Conservation (phyloP, 2,329 filamentous ascomycete genomes). For the Pseudogymnoascus sp. region DNA sequence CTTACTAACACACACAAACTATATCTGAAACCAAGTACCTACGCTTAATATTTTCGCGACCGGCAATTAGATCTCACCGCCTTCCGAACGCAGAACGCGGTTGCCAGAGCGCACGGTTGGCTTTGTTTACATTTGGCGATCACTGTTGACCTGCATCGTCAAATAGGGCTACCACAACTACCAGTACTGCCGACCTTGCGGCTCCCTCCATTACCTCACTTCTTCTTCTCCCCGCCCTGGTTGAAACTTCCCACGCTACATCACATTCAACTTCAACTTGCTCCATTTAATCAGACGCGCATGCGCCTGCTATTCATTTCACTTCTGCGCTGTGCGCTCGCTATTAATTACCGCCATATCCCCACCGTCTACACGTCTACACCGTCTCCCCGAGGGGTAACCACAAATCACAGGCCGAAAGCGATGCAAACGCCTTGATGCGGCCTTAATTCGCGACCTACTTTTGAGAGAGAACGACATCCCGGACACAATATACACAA, state of each 20-base stretch:
- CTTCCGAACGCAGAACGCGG: neutral
- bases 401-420: neutral
- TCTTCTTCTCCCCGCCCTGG: neutral
- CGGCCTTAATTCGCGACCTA: constrained; percentile 8
- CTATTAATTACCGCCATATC: neutral
- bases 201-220: constrained; percentile 1
- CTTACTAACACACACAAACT: neutral
- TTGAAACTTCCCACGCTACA: neutral
- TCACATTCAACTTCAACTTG: neutral
- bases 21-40: neutral
- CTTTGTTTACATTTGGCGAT: constrained; percentile 5
- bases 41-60: neutral
- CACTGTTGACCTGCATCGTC: constrained; percentile 5
- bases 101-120: constrained; percentile 7
- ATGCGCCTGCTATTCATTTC: neutral
- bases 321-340: constrained; percentile 10
- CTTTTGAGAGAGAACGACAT: neutral
- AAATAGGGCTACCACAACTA: constrained; percentile 1
- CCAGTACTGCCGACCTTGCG: neutral
- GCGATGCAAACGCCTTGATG: constrained; percentile 15
- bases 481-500: neutral
- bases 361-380: constrained; percentile 4
- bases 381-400: constrained; percentile 7
- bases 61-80: neutral
- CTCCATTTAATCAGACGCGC: neutral